Evolutionary conservation across 345 rosid species (phyloP), one percentile per base, ranked within the genome.

Genomic region (Lepidium didymum): DNA sequence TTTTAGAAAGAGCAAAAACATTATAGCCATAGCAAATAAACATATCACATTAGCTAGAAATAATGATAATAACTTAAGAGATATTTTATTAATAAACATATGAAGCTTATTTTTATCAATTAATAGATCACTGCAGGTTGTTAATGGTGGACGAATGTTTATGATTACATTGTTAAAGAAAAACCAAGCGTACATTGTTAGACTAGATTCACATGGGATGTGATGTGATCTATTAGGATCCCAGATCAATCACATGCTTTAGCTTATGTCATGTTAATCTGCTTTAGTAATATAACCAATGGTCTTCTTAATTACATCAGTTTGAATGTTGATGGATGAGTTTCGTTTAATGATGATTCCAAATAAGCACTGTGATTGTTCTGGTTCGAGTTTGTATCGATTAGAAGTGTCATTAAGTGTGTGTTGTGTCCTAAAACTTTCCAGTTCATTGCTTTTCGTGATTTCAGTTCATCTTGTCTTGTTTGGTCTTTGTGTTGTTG

Each of bases 81-180:
- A 5, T 1, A 5, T 42, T 31, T 47, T 19, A 19, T 27, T 10
- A 58, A 27, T 38, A 49, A 42, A 4, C 15, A 72, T 12, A 16
- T 56, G 6, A 27, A 56, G 41, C 59, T 36, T 42, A 16, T 66
- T 56, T 25, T 15, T 60, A 57, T 57, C 50, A 64, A 42, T 38
- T 45, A 74, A 37, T 68, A 46, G 64, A 68, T 68, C 45, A 54
- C 35, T 68, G 12, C 78, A 68, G 64, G 68, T 74, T 67, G 18
- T 53, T 68, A 5, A 67, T 60, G 42, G 56, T 75, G 74, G 69
- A 44, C 69, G 60, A 68, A 68, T 68, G 73, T 68, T 68, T 62
- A 25, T 61, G 18, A 47, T 68, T 61, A 53, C 54, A 44, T 33
- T 71, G 56, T 18, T 49, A 16, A 38, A 16, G 2, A 25, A 56